Evolutionary conservation across 2,329 filamentous ascomycete species (phyloP).

Genomic region (Pyrenophora graminea): DNA sequence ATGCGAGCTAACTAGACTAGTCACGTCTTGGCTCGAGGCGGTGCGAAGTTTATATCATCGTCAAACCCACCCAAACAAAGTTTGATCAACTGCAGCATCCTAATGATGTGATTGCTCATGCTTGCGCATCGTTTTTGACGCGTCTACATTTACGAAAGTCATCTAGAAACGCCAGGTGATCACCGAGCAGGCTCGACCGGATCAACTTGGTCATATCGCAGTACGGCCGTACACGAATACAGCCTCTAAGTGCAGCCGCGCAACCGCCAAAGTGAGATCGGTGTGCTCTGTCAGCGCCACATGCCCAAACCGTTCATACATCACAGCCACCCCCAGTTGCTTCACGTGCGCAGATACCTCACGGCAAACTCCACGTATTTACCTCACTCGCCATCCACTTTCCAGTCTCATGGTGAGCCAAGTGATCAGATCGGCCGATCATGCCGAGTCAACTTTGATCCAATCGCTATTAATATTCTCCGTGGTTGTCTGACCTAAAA

Average conservation of each 20-base stretch:
- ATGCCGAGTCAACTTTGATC: too few species aligned
- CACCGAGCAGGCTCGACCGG: not conserved
- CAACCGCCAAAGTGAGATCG: not conserved
- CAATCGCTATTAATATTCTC: too few species aligned
- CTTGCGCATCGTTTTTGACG: not conserved
- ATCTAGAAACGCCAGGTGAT: not conserved
- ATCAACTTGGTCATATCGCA: too few species aligned
- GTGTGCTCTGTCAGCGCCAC: not conserved
- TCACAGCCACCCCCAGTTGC: conserved; percentile 3
- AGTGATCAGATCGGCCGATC: too few species aligned
- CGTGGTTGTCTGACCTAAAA: too few species aligned
- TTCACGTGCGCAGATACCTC: not conserved
- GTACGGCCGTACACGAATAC: too few species aligned
- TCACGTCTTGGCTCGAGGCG: not conserved
- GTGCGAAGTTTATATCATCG: conserved; percentile 17
- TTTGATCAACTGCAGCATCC: not conserved
- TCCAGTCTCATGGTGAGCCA: too few species aligned
- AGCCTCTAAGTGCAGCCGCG: not conserved
- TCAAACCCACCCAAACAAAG: conserved; percentile 18
- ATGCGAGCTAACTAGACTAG: conserved; percentile 8
- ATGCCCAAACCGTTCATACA: not conserved
- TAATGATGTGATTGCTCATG: conserved; percentile 1
- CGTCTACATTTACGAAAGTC: not conserved
- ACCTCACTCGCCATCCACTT: too few species aligned
- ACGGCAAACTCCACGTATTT: too few species aligned